Percentiles rank a stretch among this genome's conserved stretches.
These are phyloP conservation scores for Poa annua DNA, from an alignment of 176 grass and related monocot species.

Conservation along the genomic window DNA sequence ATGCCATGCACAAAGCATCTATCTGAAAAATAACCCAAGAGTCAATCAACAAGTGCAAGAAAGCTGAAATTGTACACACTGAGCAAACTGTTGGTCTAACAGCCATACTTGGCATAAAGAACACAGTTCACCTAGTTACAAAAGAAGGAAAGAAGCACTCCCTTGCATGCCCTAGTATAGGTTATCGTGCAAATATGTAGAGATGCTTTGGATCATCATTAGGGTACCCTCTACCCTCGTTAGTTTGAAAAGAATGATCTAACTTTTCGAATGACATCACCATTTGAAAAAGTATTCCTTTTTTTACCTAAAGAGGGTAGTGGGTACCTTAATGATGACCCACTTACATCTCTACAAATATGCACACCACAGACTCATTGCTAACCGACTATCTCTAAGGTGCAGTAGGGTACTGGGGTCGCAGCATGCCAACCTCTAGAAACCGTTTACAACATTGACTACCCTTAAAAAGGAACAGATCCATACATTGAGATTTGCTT, in stretches of 20 bases:
- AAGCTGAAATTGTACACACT: conserved; percentile 22
- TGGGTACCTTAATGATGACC: too few species aligned
- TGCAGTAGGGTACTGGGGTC: not conserved
- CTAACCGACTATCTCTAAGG: not conserved
- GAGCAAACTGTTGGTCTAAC: conserved; percentile 17
- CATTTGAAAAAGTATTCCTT: too few species aligned
- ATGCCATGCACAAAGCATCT: conserved; percentile 96
- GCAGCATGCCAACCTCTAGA: conserved; percentile 25
- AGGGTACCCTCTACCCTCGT: too few species aligned
- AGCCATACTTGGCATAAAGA: conserved; percentile 16
- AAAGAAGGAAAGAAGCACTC: conserved; percentile 17
- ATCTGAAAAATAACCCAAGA: conserved; percentile 63
- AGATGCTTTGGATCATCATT: too few species aligned
- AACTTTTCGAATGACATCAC: too few species aligned
- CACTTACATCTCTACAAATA: not conserved
- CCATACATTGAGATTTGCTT: conserved; percentile 95
- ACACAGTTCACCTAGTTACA: not conserved
- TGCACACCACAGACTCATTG: not conserved
- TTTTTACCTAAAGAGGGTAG: too few species aligned
- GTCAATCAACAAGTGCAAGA: conserved; percentile 35
- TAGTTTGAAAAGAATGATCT: too few species aligned
- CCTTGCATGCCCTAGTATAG: not conserved
- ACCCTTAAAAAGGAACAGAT: conserved; percentile 32
- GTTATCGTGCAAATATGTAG: not conserved
- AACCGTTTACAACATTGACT: conserved; percentile 10